phyloP scores from a whole-genome alignment of 2,329 filamentous ascomycete species.

The Trichoderma semiorbis region DNA sequence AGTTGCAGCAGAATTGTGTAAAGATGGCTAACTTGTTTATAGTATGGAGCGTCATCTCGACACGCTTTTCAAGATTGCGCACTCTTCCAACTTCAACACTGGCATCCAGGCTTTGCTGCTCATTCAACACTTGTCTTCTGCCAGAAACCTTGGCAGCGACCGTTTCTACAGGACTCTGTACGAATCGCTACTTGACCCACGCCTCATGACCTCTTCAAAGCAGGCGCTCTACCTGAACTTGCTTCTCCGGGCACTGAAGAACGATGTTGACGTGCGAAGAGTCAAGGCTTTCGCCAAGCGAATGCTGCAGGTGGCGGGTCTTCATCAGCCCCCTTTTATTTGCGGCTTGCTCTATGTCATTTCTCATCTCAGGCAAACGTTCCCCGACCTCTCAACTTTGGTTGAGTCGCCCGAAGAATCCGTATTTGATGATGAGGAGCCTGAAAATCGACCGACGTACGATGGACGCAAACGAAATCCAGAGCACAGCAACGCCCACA shows the following conservation, averaged over 20 bases:
- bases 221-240: constrained; percentile 94
- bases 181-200: constrained; percentile 87
- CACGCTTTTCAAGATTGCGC: constrained; percentile 91
- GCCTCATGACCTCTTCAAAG: constrained; percentile 85
- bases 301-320: constrained; percentile 77
- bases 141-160: constrained; percentile 78
- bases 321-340: constrained; percentile 90
- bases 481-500: constrained; percentile 87
- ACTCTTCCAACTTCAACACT: constrained; percentile 98
- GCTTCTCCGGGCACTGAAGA: constrained; percentile 81
- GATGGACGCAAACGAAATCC: constrained; percentile 90
- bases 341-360: constrained; percentile 91
- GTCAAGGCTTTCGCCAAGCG: constrained; percentile 96
- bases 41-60: constrained; percentile 85
- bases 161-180: constrained; percentile 95
- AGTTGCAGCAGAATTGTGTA: not conserved
- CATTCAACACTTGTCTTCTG: constrained; percentile 84
- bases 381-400: constrained; percentile 75
- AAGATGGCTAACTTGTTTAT: constrained; percentile 20
- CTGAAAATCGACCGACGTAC: constrained; percentile 50
- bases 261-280: constrained; percentile 82
- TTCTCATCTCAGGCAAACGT: constrained; percentile 72
- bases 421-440: constrained; percentile 62
- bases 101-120: constrained; percentile 92
- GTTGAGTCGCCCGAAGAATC: constrained; percentile 75